phyloP scores from a whole-genome alignment of 2,329 filamentous ascomycete species.

The Scopulariopsis brevicaulis region DNA sequence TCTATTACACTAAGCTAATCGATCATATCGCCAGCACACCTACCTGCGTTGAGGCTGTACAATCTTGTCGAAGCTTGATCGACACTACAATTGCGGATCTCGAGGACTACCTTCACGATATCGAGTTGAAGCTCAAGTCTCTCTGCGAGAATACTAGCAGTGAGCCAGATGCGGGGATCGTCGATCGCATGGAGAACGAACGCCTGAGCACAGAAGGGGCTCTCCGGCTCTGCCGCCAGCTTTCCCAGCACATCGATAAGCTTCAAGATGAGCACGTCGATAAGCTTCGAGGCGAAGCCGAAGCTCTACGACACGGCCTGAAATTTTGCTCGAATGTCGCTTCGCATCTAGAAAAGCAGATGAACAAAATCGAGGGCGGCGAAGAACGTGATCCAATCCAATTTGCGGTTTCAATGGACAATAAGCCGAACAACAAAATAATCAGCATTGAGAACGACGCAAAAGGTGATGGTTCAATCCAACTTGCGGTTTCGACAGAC shows the following conservation, averaged over 20 bases:
- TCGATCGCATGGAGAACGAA: constrained; percentile 9
- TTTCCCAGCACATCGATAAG: constrained; percentile 10
- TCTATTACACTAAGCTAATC: neutral
- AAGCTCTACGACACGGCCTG: too few species aligned
- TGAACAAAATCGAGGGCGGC: too few species aligned
- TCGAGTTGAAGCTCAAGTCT: constrained; percentile 7
- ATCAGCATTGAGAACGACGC: too few species aligned
- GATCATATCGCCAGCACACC: constrained; percentile 6
- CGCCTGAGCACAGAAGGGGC: constrained; percentile 10
- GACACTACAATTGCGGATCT: constrained; percentile 7
- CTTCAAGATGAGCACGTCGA: constrained; percentile 3
- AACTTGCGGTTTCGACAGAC: too few species aligned
- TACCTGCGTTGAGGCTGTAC: constrained; percentile 3
- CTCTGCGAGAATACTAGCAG: constrained; percentile 3
- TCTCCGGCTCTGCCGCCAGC: constrained; percentile 10
- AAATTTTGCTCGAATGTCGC: too few species aligned
- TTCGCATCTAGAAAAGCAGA: too few species aligned
- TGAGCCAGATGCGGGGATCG: constrained; percentile 1
- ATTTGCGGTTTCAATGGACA: too few species aligned
- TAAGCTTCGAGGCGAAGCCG: too few species aligned
- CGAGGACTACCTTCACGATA: constrained; percentile 7
- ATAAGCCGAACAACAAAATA: too few species aligned
- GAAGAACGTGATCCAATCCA: too few species aligned
- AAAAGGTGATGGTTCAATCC: too few species aligned
- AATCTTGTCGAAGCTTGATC: constrained; percentile 6